Base-by-base conservation (phyloP, 305 asterid genomes). In the Striga hermonthica region DNA sequence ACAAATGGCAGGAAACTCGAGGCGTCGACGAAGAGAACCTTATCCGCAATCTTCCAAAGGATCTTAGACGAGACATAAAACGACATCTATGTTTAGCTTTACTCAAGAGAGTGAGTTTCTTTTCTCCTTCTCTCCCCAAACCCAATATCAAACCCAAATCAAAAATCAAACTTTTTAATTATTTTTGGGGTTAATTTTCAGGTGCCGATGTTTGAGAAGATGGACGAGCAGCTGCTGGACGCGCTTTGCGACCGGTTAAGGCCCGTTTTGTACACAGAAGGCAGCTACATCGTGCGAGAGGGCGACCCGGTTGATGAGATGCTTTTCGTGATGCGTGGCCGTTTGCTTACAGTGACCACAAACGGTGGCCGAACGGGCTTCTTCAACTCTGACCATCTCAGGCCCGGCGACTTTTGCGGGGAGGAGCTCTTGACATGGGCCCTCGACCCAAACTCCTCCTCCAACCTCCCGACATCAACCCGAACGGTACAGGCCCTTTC, bases 21-120 rank as follows among this genome's bases (percentile, higher is more conserved):
- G 98, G 98, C 9, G 98, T 89, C 43, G 96, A 91, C 62, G 96
- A 88, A 81, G 95, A 89, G 72, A 81, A 76, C 82, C 81, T 89
- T 67, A 78, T 85, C 47, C 85, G 44, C 50, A 89, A 82, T 83
- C 98, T 91, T 50, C 98, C 97, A 47, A 89, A 84, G 80, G 97
- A 92, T 78, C 92, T 92, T 55, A 75, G 97, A 73, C 79, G 95
- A 81, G 97, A 87, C 74, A 87, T 92, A 57, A 92, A 87, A 65
- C 96, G 90, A 12, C 97, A 92, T 73, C 96, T 92, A 62, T 87
- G 98, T 76, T 74, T 90, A 71, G 91, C 84, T 80, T 70, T 87
- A 73, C 91, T 90, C 3, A 87, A 82, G 83, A 79, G 97, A 79
- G 98, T 87, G 57, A 76, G 89, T 80, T 61, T 14, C 73, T 54